Evolutionary conservation across 352 stramenopile genomes (phyloP).

Genomic region (Globisporangium cylindrosporum): DNA sequence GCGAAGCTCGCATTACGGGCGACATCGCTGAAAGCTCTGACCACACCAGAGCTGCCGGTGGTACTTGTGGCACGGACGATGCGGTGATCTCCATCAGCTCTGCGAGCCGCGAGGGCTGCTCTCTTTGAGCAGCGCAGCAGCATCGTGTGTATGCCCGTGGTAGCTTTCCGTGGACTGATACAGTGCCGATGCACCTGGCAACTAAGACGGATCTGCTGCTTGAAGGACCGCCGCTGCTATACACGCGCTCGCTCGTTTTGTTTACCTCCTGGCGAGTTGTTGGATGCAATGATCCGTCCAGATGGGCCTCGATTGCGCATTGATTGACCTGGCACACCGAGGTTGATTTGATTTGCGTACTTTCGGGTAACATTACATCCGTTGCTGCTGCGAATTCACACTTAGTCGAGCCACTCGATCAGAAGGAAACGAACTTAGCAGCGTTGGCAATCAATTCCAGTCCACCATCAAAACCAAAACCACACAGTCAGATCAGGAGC

Average conservation of each 20-base stretch:
- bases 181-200: not conserved
- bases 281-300: not conserved
- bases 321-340: not conserved
- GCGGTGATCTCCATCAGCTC: not conserved
- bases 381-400: not conserved
- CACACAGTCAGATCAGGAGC: not conserved
- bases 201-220: not conserved
- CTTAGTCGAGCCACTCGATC: not conserved
- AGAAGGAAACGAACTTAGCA: not conserved
- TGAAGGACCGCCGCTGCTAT: not conserved
- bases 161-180: not conserved
- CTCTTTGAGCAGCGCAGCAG: not conserved
- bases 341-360: not conserved
- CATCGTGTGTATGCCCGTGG: not conserved
- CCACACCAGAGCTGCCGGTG: not conserved
- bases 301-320: not conserved
- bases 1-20: conserved; percentile 39
- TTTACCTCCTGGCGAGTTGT: not conserved
- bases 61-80: not conserved
- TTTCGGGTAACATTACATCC: not conserved
- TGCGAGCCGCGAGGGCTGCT: not conserved
- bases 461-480: not conserved
- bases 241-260: not conserved
- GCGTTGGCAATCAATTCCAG: not conserved
- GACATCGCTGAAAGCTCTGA: conserved; percentile 19